Evolutionary conservation across 1,139 yeast genomes (phyloP).

Genomic region (Sugiyamaella sp.): DNA sequence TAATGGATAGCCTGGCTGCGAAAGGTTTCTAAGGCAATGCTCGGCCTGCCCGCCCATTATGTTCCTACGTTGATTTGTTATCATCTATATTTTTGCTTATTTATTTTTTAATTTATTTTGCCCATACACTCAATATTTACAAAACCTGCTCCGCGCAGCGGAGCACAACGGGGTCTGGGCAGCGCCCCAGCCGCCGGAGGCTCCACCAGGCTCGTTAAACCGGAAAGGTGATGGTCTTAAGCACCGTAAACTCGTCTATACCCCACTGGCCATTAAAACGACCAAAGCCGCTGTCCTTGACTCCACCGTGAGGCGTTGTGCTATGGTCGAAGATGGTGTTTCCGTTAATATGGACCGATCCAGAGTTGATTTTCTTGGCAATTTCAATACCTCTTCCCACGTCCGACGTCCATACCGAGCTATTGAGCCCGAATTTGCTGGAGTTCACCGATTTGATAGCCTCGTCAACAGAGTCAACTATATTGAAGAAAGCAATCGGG

Average conservation of each 20-base stretch:
- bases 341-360: conserved; percentile 57
- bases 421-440: conserved; percentile 48
- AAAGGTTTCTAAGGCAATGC: conserved; percentile 54
- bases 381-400: conserved; percentile 44
- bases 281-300: conserved; percentile 55
- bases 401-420: conserved; percentile 52
- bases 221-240: conserved; percentile 15
- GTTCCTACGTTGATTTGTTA: too few species aligned
- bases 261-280: conserved; percentile 58
- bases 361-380: conserved; percentile 48
- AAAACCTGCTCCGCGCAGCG: too few species aligned
- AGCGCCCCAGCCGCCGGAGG: too few species aligned
- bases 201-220: conserved; percentile 1
- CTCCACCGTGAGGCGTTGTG: conserved; percentile 59
- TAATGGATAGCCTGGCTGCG: conserved; percentile 68
- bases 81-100: background rate
- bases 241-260: conserved; percentile 29
- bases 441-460: conserved; percentile 43
- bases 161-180: too few species aligned
- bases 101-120: too few species aligned
- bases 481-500: conserved; percentile 49
- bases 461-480: conserved; percentile 38
- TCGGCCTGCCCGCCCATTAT: background rate
- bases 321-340: conserved; percentile 54
- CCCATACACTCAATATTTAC: too few species aligned